Evolutionary conservation across 2,329 filamentous ascomycete species (phyloP), one percentile per base, ranked within the genome.

Genomic region (Emericellopsis cladophorae): DNA sequence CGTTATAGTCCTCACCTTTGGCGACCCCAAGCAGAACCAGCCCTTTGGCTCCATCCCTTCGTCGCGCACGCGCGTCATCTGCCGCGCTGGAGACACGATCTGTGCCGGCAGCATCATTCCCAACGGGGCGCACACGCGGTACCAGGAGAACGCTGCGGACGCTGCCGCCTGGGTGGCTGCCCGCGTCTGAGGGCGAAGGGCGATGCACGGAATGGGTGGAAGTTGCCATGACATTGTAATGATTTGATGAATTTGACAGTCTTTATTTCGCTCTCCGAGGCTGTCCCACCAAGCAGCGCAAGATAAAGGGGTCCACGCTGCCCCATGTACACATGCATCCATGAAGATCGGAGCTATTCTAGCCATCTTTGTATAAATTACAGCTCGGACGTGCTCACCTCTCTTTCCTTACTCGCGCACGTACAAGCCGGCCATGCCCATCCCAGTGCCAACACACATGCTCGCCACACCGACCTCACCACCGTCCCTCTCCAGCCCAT

Each of bases 391-490:
- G 3, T 21, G 3, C 18, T 21, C 18, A 5, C 18, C 3, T 5
- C 18, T 21, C 18, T 21, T 21, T 21, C 4, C 18, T 14, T 68
- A 80, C 58, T 82, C 77, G 51, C 72, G 64, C 36, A 81, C 73
- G 58, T 81, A 78, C 59, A 80, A 58, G 29, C 74, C 74, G 11
- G 77, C 78, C 75, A 84, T 82, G 18, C 79, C 80, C 78, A 84
- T 84, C 21, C 81, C 81, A 0, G 80, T 84, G 26, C 81, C 81
- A 43, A 85, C 78, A 57, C 87, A 94, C 84, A 94, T 92, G 54
- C 82, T 89, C 41, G 92, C 74, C 24, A 93, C 84, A 46, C 87
- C 85, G 33, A 92, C 66, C 60, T 88, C 70, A 48, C 82, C 69
- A 4, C 76, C 83, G 4, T 59, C 76, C 65, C 74, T 83, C 54